Evolutionary conservation across 768 basidiomycete species (phyloP), one percentile per base, ranked within the genome.

Genomic region (Amanita subjunquillea): DNA sequence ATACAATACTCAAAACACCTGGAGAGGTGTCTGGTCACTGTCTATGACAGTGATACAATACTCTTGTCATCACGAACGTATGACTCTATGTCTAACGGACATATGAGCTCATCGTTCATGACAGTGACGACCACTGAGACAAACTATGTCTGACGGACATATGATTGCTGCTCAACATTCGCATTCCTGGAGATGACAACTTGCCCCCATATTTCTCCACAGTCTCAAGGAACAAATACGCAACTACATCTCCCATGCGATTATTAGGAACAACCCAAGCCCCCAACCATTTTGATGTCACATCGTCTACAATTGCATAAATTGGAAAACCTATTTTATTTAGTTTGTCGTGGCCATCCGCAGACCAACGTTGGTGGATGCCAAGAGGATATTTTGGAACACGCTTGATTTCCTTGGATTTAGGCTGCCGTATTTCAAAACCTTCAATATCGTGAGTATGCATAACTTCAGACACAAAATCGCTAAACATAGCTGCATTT

Each of bases 301-400:
- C 62, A 47, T 68, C 63, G 47, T 72, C 71, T 63, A 29, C 62
- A 47, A 71, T 51, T 2, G 54, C 69, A 58, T 63, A 73, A 25
- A 73, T 58, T 0, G 68, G 66, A 55, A 73, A 73, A 0, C 72
- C 73, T 27, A 72, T 71, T 9, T 58, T 56, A 44, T 63, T 56
- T 0, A 75, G 59, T 51, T 74, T 75, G 51, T 72, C 67, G 43
- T 74, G 72, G 0, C 72, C 69, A 58, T 71, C 67, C 0, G 56
- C 64, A 1, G 66, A 39, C 71, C 70, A 74, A 0, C 64, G 55
- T 9, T 70, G 59, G 48, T 72, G 61, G n/a, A 67, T 63, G 2
- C 72, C 70, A 6, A 72, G 46, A 38, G 37, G 12, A 4, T 17
- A 38, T 7, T 40, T 40, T 20, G n/a, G 39, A 40, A 20, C n/a